Percentiles rank a stretch among this genome's conserved stretches.
These are phyloP conservation scores for Penicillium sp. DNA, from an alignment of 2,329 filamentous ascomycete species.

Conservation along the genomic window DNA sequence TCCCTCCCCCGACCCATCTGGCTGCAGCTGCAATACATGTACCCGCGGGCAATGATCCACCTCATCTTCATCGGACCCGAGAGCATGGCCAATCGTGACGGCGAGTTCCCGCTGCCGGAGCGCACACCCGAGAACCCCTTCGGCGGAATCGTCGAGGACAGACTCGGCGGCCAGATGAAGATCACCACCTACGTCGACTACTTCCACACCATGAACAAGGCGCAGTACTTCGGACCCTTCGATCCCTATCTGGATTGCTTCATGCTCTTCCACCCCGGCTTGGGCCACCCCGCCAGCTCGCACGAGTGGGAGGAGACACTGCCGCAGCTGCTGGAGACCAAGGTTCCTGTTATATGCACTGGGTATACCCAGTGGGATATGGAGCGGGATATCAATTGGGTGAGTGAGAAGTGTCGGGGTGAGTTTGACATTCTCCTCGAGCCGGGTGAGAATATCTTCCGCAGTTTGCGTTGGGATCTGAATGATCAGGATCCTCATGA, in stretches of 20 bases:
- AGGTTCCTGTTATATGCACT: slow-evolving; percentile 88
- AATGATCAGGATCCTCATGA: slow-evolving; percentile 95
- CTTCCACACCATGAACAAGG: slow-evolving; percentile 92
- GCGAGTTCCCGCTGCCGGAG: slow-evolving; percentile 84
- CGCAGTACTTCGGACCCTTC: slow-evolving; percentile 85
- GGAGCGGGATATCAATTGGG: slow-evolving; percentile 87
- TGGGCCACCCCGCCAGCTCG: slow-evolving; percentile 87
- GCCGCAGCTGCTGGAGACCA: slow-evolving; percentile 86
- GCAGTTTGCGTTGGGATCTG: slow-evolving; percentile 92
- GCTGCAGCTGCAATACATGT: slow-evolving; percentile 90
- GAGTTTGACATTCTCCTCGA: slow-evolving; percentile 91
- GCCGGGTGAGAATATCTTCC: slow-evolving; percentile 89
- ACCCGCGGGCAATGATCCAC: slow-evolving; percentile 87
- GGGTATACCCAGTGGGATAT: slow-evolving; percentile 96
- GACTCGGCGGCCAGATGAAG: slow-evolving; percentile 84
- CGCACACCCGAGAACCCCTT: slow-evolving; percentile 85
- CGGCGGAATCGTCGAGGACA: slow-evolving; percentile 88
- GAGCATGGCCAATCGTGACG: slow-evolving; percentile 88
- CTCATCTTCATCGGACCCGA: slow-evolving; percentile 94
- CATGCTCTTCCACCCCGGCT: slow-evolving; percentile 91
- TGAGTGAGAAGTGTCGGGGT: slow-evolving; percentile 75
- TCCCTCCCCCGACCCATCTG: slow-evolving; percentile 90
- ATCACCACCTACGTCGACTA: slow-evolving; percentile 98
- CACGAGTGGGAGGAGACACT: slow-evolving; percentile 93
- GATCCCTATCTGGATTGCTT: slow-evolving; percentile 99